Evolutionary conservation across 2,329 filamentous ascomycete species (phyloP).

Genomic region (Rhexocercosporidium sp.): DNA sequence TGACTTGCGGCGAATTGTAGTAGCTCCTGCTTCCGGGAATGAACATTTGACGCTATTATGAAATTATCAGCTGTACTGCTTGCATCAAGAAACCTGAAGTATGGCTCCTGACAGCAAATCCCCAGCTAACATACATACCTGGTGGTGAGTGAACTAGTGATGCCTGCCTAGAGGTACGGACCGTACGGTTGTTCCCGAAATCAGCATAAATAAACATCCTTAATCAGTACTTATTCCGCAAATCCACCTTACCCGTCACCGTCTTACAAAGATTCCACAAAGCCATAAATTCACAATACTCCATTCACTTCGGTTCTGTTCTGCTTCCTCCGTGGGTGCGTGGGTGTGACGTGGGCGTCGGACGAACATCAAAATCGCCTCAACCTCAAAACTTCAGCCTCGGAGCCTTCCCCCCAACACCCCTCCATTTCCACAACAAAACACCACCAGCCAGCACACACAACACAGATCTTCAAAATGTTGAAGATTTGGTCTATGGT

Average conservation of each 20-base stretch:
- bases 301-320: neutral
- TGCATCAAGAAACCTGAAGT: too few species aligned
- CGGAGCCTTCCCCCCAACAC: neutral
- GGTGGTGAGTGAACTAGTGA: neutral
- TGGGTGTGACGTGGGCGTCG: conserved; percentile 6
- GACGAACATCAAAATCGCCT: neutral
- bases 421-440: neutral
- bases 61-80: too few species aligned
- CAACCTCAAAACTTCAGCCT: neutral
- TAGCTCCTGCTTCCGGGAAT: too few species aligned
- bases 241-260: conserved; percentile 2
- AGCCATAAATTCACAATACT: neutral
- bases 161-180: neutral
- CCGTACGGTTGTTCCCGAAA: neutral
- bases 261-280: conserved; percentile 2
- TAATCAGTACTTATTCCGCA: neutral
- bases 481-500: conserved; percentile 99
- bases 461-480: conserved; percentile 64
- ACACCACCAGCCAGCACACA: neutral
- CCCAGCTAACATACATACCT: neutral
- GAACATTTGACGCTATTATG: too few species aligned
- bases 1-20: too few species aligned
- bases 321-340: neutral
- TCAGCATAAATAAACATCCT: neutral
- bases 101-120: too few species aligned